phyloP scores from a whole-genome alignment of 2,329 filamentous ascomycete genomes.

The Exophiala bonariae region DNA sequence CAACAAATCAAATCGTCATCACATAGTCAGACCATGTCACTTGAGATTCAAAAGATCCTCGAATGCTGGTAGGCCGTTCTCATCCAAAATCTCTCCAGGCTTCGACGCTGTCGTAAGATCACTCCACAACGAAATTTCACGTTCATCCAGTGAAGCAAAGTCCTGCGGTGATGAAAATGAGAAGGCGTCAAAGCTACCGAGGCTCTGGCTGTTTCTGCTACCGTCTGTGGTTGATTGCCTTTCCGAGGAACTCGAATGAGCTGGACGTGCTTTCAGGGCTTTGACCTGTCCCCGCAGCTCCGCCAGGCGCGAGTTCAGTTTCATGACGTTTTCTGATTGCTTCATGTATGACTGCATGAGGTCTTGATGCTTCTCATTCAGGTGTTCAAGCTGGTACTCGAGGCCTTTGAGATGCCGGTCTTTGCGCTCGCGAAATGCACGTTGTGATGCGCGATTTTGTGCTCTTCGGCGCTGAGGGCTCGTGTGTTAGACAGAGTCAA shows the following conservation, averaged over 20 bases:
- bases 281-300: slow-evolving; percentile 13
- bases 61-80: not conserved
- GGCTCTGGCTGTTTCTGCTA: not conserved
- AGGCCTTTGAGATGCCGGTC: slow-evolving; percentile 85
- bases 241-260: not conserved
- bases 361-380: slow-evolving; percentile 38
- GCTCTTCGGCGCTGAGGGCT: slow-evolving; percentile 79
- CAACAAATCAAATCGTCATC: not conserved
- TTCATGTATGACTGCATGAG: slow-evolving; percentile 31
- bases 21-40: no score
- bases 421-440: slow-evolving; percentile 89
- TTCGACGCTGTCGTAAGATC: no score
- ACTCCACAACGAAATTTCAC: no score
- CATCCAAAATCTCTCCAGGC: no score
- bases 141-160: not conserved
- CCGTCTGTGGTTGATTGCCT: not conserved
- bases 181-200: slow-evolving; percentile 19
- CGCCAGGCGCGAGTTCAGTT: slow-evolving; percentile 11
- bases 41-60: slow-evolving; percentile 5
- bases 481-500: not conserved
- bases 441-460: slow-evolving; percentile 86
- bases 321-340: slow-evolving; percentile 17
- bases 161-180: slow-evolving; percentile 7
- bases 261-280: slow-evolving; percentile 5
- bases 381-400: slow-evolving; percentile 71